phyloP scores from a whole-genome alignment of 345 rosid species.

The Dimocarpus longan region DNA sequence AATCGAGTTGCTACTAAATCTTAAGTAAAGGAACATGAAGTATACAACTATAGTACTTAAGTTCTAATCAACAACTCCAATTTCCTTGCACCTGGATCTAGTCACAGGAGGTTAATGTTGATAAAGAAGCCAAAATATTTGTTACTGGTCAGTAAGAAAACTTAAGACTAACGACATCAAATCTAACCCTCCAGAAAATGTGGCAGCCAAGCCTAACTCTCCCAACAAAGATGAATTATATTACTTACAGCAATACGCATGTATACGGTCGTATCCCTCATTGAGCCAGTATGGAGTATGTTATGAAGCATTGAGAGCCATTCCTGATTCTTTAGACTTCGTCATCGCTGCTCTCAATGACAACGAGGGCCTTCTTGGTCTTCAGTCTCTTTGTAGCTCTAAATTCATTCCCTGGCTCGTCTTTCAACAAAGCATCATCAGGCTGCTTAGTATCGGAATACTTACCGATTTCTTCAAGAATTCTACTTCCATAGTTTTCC shows the following conservation, averaged over 20 bases:
- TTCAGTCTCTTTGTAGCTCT: constrained; percentile 62
- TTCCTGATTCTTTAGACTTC: constrained; percentile 29
- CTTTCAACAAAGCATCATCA: constrained; percentile 25
- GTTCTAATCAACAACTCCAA: no score
- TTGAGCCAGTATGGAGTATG: background rate
- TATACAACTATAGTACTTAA: background rate
- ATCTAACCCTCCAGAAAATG: background rate
- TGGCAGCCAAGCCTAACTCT: background rate
- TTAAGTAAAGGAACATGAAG: no score
- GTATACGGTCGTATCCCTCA: background rate
- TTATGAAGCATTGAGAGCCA: background rate
- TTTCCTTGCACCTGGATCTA: background rate
- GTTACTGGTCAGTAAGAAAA: background rate
- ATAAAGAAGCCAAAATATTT: no score
- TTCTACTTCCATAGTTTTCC: constrained; percentile 68
- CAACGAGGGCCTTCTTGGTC: constrained; percentile 48
- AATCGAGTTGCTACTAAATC: background rate
- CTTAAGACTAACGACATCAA: background rate
- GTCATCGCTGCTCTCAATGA: constrained; percentile 59
- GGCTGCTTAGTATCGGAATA: constrained; percentile 29
- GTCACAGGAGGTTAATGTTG: background rate
- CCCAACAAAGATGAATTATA: no score
- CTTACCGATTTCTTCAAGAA: constrained; percentile 64
- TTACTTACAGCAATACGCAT: background rate
- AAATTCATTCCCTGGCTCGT: constrained; percentile 31